These are phyloP conservation scores for Pythium volutum DNA, from an alignment of 352 stramenopile genomes.

Conservation along the genomic window DNA sequence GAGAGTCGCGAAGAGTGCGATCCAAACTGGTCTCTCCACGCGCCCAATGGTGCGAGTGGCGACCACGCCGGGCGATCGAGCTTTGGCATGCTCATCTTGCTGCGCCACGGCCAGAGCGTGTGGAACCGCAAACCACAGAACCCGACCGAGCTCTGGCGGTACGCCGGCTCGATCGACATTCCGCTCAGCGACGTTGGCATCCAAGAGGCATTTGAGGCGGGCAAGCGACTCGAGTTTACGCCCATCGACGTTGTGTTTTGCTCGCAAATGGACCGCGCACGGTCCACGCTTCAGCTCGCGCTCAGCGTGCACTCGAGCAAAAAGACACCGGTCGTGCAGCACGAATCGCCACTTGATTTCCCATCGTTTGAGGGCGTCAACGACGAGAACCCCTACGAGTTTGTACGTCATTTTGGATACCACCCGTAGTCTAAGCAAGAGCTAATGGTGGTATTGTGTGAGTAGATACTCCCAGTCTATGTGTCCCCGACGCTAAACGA, in stretches of 20 bases:
- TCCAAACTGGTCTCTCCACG: constrained; percentile 51
- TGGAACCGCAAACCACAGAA: constrained; percentile 82
- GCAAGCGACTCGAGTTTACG: constrained; percentile 69
- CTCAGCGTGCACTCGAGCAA: constrained; percentile 79
- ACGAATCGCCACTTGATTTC: constrained; percentile 67
- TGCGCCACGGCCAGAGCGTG: constrained; percentile 83
- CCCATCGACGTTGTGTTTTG: constrained; percentile 84
- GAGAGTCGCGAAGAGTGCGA: constrained; percentile 57
- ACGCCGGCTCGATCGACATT: constrained; percentile 82
- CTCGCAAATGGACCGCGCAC: constrained; percentile 82
- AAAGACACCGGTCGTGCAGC: constrained; percentile 77
- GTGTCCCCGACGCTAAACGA: constrained; percentile 78
- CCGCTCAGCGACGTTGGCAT: constrained; percentile 77
- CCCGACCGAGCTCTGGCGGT: constrained; percentile 74
- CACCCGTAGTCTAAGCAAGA: neutral
- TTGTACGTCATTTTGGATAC: too few relatives aligned
- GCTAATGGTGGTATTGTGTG: neutral
- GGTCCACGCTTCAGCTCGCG: constrained; percentile 71
- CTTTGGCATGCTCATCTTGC: constrained; percentile 74
- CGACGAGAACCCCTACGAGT: constrained; percentile 73
- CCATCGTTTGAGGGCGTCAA: constrained; percentile 70
- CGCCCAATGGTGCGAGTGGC: constrained; percentile 24
- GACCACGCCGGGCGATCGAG: constrained; percentile 35
- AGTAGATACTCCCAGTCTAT: constrained; percentile 74
- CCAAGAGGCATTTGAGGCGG: constrained; percentile 77